A percentile compares a stretch with the other conserved stretches of the same genome.
phyloP scores from a whole-genome alignment of 1,284 basidiomycete genomes.

The Boletus semigastroideus region DNA sequence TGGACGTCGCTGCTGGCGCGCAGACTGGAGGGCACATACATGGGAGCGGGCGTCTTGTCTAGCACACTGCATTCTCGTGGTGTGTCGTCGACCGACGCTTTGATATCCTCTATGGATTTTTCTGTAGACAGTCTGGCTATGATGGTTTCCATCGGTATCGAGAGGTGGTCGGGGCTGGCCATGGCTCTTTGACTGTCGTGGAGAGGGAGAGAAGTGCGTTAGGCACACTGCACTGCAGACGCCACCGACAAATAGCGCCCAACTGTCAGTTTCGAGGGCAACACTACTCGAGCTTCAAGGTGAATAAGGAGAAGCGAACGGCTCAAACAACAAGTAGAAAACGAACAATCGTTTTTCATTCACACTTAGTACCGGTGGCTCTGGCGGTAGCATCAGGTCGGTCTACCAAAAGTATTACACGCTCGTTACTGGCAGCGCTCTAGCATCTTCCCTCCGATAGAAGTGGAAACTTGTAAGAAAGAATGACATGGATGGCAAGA shows the following conservation, averaged over 20 bases:
- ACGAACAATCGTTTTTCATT: too few species aligned
- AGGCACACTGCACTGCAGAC: slow-evolving; percentile 1
- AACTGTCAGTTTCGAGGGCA: too few species aligned
- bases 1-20: neutral
- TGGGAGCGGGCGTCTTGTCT: slow-evolving; percentile 21
- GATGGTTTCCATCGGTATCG: slow-evolving; percentile 22
- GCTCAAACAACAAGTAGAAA: too few species aligned
- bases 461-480: too few species aligned
- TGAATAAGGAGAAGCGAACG: too few species aligned
- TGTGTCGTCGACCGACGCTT: neutral
- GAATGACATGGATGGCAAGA: too few species aligned
- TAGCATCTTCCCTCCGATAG: too few species aligned
- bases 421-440: too few species aligned
- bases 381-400: too few species aligned
- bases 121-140: neutral
- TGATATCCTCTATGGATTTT: neutral
- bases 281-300: too few species aligned
- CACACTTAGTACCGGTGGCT: too few species aligned
- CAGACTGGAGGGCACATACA: slow-evolving; percentile 15
- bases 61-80: slow-evolving; percentile 6
- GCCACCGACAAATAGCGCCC: slow-evolving; percentile 11
- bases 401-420: too few species aligned
- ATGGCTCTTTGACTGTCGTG: slow-evolving; percentile 7
- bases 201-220: slow-evolving; percentile 2
- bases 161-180: slow-evolving; percentile 10